Evolutionary conservation across 2,329 filamentous ascomycete genomes (phyloP).

Genomic region (Epichloe sibirici): DNA sequence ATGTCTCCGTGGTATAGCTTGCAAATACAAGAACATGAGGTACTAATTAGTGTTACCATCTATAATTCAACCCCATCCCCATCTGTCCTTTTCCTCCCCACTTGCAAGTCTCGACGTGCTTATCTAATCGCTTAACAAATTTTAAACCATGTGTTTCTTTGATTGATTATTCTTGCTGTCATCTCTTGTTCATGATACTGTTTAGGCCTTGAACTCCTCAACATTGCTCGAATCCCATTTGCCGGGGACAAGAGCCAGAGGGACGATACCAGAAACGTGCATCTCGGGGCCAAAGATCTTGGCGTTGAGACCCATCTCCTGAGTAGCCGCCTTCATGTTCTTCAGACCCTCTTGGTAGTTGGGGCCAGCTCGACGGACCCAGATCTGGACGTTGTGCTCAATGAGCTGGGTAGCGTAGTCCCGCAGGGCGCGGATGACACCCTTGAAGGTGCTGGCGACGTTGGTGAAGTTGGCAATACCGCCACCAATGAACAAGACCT

Average conservation of each 20-base stretch:
- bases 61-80: conserved; percentile 5
- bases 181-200: not conserved
- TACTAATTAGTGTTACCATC: conserved; percentile 10
- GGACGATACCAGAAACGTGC: conserved; percentile 96
- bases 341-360: conserved; percentile 99
- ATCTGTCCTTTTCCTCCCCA: not conserved
- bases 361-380: conserved; percentile 76
- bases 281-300: conserved; percentile 65
- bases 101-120: not conserved
- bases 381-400: conserved; percentile 98
- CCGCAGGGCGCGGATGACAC: conserved; percentile 90
- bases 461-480: conserved; percentile 99
- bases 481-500: conserved; percentile 98
- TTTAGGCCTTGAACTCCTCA: conserved; percentile 48
- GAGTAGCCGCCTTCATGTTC: conserved; percentile 96
- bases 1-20: conserved; percentile 18
- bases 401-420: conserved; percentile 75
- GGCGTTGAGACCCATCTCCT: conserved; percentile 72
- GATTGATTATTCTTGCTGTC: not conserved
- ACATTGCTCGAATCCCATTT: conserved; percentile 49
- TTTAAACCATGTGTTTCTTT: not conserved
- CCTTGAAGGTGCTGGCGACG: conserved; percentile 98
- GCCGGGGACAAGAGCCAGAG: conserved; percentile 65
- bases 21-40: conserved; percentile 22
- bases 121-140: not conserved